Percentiles rank a stretch among this genome's conserved stretches.
phyloP scores from a whole-genome alignment of 805 yeast species.

The Metschnikowia matae region DNA sequence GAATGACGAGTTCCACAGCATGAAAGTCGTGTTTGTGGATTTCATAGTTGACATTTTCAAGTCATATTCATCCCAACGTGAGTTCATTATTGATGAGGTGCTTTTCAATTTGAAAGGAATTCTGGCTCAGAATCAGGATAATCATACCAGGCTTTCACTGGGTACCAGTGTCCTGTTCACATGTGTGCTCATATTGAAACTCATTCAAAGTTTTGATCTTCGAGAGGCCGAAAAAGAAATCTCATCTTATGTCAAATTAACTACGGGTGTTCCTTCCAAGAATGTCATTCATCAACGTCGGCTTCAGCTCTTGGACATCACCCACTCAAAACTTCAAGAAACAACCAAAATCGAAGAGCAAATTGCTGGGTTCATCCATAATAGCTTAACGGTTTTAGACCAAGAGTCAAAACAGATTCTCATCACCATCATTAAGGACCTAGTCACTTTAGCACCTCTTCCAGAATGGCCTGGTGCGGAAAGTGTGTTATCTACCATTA shows the following conservation, averaged over 20 bases:
- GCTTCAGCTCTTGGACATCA: conserved; percentile 2
- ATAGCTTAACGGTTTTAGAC: conserved; percentile 6
- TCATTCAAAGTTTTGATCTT: conserved; percentile 35
- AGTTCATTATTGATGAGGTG: conserved; percentile 59
- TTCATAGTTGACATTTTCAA: conserved; percentile 37
- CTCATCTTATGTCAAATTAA: neutral
- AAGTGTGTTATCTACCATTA: neutral
- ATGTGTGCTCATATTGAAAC: conserved; percentile 41
- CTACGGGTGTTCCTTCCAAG: conserved; percentile 7
- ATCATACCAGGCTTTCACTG: neutral
- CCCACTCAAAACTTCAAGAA: neutral
- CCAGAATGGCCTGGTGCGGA: conserved; percentile 68
- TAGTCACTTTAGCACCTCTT: conserved; percentile 42
- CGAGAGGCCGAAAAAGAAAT: conserved; percentile 3
- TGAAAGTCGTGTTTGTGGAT: conserved; percentile 26
- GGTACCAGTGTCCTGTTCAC: conserved; percentile 43
- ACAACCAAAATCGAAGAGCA: conserved; percentile 1
- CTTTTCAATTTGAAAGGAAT: conserved; percentile 43
- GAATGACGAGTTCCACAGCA: conserved; percentile 19
- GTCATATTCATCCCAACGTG: conserved; percentile 47
- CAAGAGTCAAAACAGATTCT: conserved; percentile 7
- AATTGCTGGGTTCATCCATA: conserved; percentile 8
- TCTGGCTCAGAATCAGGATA: neutral
- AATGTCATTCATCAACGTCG: conserved; percentile 8
- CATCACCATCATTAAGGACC: conserved; percentile 48